phyloP scores from a whole-genome alignment of 2,329 filamentous ascomycete genomes.

The Ophiostoma himal-ulmi region DNA sequence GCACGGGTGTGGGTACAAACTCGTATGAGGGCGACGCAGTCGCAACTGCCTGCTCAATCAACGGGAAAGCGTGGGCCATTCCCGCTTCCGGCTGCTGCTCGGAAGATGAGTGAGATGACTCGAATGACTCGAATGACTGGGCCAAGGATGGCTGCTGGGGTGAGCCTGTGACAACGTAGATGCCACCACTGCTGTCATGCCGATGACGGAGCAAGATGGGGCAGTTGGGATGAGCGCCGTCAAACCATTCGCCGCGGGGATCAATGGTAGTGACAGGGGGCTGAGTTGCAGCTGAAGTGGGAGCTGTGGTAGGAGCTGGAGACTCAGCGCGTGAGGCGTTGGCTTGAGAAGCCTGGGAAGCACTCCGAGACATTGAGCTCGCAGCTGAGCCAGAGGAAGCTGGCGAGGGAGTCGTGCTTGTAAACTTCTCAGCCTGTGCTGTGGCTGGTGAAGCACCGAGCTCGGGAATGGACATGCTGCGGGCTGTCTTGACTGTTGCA shows the following conservation, averaged over 20 bases:
- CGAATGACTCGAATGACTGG: not conserved
- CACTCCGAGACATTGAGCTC: not conserved
- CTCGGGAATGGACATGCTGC: constrained; percentile 3
- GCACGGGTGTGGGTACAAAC: not conserved
- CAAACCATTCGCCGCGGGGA: constrained; percentile 17
- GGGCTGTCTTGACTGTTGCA: not conserved
- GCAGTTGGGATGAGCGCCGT: constrained; percentile 16
- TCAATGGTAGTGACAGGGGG: not conserved
- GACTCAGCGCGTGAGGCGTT: not conserved
- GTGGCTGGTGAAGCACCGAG: not conserved
- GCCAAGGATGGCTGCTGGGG: not conserved
- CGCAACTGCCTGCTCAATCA: not conserved
- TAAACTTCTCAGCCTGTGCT: not conserved
- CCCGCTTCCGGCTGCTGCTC: not conserved
- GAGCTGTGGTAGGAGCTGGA: no score
- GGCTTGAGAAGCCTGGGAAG: not conserved
- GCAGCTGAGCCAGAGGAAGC: not conserved
- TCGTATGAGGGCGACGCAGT: not conserved
- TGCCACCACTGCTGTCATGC: constrained; percentile 20
- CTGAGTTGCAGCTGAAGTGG: not conserved
- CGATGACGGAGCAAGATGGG: constrained; percentile 11
- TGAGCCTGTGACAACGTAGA: constrained; percentile 15
- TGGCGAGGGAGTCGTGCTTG: not conserved
- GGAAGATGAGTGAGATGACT: not conserved
- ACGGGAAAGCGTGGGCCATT: not conserved